Conservation (phyloP, 2,329 filamentous ascomycete genomes). For the Monilinia polystroma region DNA sequence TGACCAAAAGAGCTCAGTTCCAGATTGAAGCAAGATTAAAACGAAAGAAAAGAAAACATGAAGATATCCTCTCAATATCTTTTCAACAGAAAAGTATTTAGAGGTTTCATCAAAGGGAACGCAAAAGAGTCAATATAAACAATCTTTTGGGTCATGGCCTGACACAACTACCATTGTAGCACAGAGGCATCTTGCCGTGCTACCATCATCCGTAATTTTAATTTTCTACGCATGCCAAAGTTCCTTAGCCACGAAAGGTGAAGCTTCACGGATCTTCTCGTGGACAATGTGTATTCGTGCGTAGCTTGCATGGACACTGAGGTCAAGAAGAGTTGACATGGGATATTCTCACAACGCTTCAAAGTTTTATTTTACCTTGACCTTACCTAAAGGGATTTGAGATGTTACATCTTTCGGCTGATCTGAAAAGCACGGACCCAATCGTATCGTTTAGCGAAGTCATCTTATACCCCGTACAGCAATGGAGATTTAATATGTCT, state of each 20-base stretch:
- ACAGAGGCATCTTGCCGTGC: background rate
- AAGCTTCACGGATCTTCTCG: slow-evolving; percentile 10
- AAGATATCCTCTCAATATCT: background rate
- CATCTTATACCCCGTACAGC: too few relatives aligned
- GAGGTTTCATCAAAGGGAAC: background rate
- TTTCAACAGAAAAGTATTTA: background rate
- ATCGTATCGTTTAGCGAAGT: background rate
- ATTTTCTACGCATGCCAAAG: background rate
- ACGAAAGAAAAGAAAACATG: background rate
- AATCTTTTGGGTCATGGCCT: background rate
- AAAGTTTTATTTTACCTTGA: background rate
- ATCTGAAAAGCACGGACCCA: background rate
- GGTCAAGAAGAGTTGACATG: background rate
- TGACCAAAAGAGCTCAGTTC: slow-evolving; percentile 7
- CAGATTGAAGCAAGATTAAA: slow-evolving; percentile 6
- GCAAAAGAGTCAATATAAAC: slow-evolving; percentile 1
- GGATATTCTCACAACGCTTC: background rate
- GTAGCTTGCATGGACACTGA: slow-evolving; percentile 6
- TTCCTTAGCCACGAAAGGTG: background rate
- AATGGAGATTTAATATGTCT: too few relatives aligned
- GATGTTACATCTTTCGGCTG: background rate
- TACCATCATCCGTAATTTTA: slow-evolving; percentile 17
- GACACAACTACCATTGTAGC: background rate
- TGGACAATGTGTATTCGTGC: background rate
- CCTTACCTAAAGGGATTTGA: background rate